Evolutionary conservation across 768 basidiomycete genomes (phyloP).

Genomic region (Rhodotorula graminis): DNA sequence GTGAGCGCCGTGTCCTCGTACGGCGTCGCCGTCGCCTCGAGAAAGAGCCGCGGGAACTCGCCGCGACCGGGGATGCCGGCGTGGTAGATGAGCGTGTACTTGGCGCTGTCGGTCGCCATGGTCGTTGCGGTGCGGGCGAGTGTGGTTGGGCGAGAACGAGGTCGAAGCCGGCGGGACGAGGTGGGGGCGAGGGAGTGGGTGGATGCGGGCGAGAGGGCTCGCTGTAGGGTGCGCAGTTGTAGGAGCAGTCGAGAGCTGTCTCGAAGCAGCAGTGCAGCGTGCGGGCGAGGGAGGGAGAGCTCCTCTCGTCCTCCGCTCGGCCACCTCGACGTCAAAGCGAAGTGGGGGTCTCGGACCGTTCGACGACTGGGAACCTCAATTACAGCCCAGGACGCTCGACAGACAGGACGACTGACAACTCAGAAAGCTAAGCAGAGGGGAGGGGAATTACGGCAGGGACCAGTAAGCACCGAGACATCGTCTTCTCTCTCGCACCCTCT

Average conservation of each 20-base stretch:
- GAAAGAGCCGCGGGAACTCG: slow-evolving; percentile 29
- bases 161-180: not conserved
- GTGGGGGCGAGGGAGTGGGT: not conserved
- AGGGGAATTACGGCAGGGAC: not conserved
- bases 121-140: not conserved
- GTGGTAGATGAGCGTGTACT: slow-evolving; percentile 34
- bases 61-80: slow-evolving; percentile 29
- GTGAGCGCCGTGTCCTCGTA: slow-evolving; percentile 17
- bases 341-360: too few relatives aligned
- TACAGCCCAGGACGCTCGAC: too few relatives aligned
- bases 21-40: slow-evolving; percentile 26
- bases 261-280: too few relatives aligned
- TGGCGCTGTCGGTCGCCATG: not conserved
- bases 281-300: too few relatives aligned
- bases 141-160: not conserved
- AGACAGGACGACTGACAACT: not conserved
- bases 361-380: too few relatives aligned
- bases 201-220: too few relatives aligned
- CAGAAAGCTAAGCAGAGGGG: not conserved
- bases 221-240: too few relatives aligned
- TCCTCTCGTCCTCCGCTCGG: too few relatives aligned
- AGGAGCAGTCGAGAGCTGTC: too few relatives aligned
- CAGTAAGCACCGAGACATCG: too few relatives aligned
- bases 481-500: too few relatives aligned
- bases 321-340: too few relatives aligned